phyloP scores from a whole-genome alignment of 176 grass and related monocot species.

The Oryza australiensis region DNA sequence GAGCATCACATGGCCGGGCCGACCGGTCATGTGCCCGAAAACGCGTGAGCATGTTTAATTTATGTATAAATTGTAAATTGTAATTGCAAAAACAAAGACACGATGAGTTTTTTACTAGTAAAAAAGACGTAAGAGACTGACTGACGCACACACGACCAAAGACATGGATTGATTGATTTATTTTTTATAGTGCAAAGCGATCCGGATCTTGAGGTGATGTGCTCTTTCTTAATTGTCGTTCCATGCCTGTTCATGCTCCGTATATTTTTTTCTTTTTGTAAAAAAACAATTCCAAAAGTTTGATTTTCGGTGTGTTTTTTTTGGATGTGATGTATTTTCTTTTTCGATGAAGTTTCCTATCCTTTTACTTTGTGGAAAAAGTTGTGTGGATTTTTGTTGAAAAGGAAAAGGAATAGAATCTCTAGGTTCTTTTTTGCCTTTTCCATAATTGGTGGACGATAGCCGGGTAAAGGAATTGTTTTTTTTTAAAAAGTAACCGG shows the following conservation, averaged over 20 bases:
- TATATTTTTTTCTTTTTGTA: background rate
- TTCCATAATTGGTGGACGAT: background rate
- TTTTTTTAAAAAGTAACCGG: background rate
- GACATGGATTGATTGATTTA: background rate
- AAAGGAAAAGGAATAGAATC: background rate
- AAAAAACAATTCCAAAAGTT: background rate
- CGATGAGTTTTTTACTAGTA: background rate
- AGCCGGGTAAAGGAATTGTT: background rate
- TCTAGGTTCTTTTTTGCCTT: background rate
- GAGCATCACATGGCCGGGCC: constrained; percentile 36
- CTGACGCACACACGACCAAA: background rate
- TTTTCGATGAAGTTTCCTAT: background rate
- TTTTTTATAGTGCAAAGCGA: background rate
- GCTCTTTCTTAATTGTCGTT: background rate
- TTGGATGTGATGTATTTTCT: background rate
- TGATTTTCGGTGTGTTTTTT: background rate
- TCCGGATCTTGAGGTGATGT: background rate
- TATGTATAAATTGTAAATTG: background rate
- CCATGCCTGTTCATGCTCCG: background rate
- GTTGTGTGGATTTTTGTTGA: background rate
- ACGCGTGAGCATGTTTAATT: constrained; percentile 12
- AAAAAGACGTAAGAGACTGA: background rate
- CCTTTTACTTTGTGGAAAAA: background rate
- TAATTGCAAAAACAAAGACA: background rate
- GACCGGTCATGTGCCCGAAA: constrained; percentile 28